Conservation (phyloP, 2,329 filamentous ascomycete genomes). For the Proliferodiscus dingleyae region DNA sequence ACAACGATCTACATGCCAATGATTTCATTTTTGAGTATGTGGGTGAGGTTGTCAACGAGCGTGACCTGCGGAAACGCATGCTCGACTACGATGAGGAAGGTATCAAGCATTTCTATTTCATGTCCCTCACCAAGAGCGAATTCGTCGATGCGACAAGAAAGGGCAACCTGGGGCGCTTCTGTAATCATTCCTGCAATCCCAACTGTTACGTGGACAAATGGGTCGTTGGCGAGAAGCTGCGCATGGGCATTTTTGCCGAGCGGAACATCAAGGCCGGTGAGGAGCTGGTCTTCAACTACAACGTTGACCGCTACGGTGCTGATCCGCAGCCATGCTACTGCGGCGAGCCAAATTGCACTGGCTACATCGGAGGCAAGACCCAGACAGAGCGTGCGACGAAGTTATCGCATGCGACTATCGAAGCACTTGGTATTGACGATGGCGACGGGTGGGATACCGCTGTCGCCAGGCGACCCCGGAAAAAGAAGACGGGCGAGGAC, state of each 20-base stretch:
- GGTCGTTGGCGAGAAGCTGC: slow-evolving; percentile 94
- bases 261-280: slow-evolving; percentile 82
- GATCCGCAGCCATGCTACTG: slow-evolving; percentile 98
- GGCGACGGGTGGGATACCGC: slow-evolving; percentile 87
- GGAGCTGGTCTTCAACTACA: slow-evolving; percentile 98
- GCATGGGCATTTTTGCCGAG: slow-evolving; percentile 97
- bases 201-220: slow-evolving; percentile 99
- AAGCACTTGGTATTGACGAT: slow-evolving; percentile 93
- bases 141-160: slow-evolving; percentile 98
- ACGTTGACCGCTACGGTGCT: slow-evolving; percentile 95
- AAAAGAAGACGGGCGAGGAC: slow-evolving; percentile 86
- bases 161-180: slow-evolving; percentile 92
- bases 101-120: slow-evolving; percentile 99
- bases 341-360: slow-evolving; percentile 87
- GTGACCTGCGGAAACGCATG: slow-evolving; percentile 83
- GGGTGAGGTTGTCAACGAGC: slow-evolving; percentile 94
- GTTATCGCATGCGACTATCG: slow-evolving; percentile 80
- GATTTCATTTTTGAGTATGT: slow-evolving; percentile 99
- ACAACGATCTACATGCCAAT: slow-evolving; percentile 69
- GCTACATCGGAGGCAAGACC: slow-evolving; percentile 95
- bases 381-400: slow-evolving; percentile 95
- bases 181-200: slow-evolving; percentile 98
- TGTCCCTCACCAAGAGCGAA: slow-evolving; percentile 94
- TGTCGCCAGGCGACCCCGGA: slow-evolving; percentile 83
- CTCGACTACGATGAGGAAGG: slow-evolving; percentile 90